Base-by-base conservation (phyloP, 2,329 filamentous ascomycete species). In the Fusarium sp. region DNA sequence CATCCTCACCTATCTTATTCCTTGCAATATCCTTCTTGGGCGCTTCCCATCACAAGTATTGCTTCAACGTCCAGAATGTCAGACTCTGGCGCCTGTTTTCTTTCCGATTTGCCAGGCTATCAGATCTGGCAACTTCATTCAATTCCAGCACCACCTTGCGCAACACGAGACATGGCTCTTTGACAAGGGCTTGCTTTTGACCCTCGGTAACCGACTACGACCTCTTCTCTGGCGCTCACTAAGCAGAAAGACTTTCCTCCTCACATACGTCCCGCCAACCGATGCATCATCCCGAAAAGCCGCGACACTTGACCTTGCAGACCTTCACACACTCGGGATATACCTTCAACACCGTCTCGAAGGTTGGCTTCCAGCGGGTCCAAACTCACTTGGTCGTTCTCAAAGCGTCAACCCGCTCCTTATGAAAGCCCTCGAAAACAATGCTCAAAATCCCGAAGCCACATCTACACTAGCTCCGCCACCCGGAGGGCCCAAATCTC, bases 161-260 rank as follows among this genome's bases (percentile, higher is more conserved):
- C 79, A 83, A 20, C 85, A 92, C 74, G 89, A 91, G 59, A 81
- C 87, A 50, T 98, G 93, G 91, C 91, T 97, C 65, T 89, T 94
- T 33, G 86, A 88, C 42, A 92, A 91, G 78, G 91, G 93, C 4
- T 87, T 97, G 31, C 87, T 97, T 27, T 86, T 97, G 10, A 90
- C 92, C 18, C 85, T 98, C 15, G 87, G 90, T 6, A 93, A 93
- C 77, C 89, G 94, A 57, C 91, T 95, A 64, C 92, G 96, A 62
- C 90, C 94, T 2, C 85, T 97, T 5, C 89, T 97, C 17, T 97
- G 94, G 94, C 90, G 95, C 18, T 93, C 92, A 3, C 87, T 98
- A 11, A 89, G 92, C 22, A 89, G 94, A 35, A 92, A 91, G 72
- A 90, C 91, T 0, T 98, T 97, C 80, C 83, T 95, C 14, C 85